phyloP scores from a whole-genome alignment of 768 basidiomycete species.

The Gloeopeniophorella convolvens region DNA sequence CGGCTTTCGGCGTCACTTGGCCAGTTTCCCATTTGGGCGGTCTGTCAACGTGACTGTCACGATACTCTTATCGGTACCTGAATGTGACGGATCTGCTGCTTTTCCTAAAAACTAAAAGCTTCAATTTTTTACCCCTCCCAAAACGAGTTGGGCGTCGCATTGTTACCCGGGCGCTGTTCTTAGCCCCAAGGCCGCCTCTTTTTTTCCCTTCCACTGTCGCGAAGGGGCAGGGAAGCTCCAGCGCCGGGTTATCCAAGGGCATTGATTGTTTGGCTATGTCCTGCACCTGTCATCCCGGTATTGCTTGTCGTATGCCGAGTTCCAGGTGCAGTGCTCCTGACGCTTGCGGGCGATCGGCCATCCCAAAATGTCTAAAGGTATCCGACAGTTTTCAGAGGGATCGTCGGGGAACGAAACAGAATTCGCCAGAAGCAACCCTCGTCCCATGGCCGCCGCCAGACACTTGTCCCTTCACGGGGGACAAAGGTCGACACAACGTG shows the following conservation, averaged over 20 bases:
- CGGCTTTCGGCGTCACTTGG: no score
- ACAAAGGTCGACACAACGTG: neutral
- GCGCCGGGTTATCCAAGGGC: no score
- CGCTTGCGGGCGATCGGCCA: constrained; percentile 20
- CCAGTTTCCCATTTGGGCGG: neutral
- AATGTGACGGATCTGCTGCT: constrained; percentile 10
- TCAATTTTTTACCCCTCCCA: constrained; percentile 11
- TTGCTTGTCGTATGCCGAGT: constrained; percentile 10
- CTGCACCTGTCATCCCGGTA: constrained; percentile 1
- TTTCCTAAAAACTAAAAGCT: constrained; percentile 9
- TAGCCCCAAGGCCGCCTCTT: neutral
- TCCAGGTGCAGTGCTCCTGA: constrained; percentile 16
- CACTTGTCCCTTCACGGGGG: no score
- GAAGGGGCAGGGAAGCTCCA: constrained; percentile 9
- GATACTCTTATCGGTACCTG: constrained; percentile 18
- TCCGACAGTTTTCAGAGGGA: constrained; percentile 14
- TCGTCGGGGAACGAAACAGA: constrained; percentile 17
- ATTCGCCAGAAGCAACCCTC: no score
- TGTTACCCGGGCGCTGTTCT: constrained; percentile 8
- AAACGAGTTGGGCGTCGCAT: neutral
- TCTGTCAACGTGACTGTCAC: constrained; percentile 13
- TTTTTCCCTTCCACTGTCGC: constrained; percentile 2
- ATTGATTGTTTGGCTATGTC: constrained; percentile 1
- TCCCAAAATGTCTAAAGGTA: constrained; percentile 19
- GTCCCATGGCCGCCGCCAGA: no score